These are phyloP conservation scores for Inonotus obliquus DNA, from an alignment of 1,284 basidiomycete genomes.

Conservation along the genomic window DNA sequence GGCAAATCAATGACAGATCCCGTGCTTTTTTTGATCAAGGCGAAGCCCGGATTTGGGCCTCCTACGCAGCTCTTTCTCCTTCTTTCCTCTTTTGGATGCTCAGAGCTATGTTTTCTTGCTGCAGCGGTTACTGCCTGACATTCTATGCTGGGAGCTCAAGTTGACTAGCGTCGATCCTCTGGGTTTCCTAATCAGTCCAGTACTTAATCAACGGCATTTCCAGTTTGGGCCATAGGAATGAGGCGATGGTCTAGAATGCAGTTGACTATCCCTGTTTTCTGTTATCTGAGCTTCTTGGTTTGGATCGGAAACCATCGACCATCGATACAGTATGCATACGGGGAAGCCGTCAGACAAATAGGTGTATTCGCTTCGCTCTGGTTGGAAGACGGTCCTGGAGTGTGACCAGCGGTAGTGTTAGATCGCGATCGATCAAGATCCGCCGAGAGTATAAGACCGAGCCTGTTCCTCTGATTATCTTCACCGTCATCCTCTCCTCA, in stretches of 20 bases:
- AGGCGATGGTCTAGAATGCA: background rate
- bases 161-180: background rate
- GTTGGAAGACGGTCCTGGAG: slow-evolving; percentile 6
- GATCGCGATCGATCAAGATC: slow-evolving; percentile 59
- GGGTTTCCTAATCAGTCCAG: background rate
- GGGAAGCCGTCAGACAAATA: background rate
- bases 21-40: background rate
- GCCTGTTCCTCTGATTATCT: slow-evolving; percentile 15
- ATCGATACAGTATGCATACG: slow-evolving; percentile 12
- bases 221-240: background rate
- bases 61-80: background rate
- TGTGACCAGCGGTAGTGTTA: slow-evolving; percentile 11
- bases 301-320: slow-evolving; percentile 12
- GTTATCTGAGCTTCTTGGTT: slow-evolving; percentile 4
- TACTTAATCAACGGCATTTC: background rate
- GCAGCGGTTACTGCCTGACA: background rate
- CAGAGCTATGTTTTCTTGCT: background rate
- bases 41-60: too few species aligned
- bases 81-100: background rate
- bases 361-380: slow-evolving; percentile 6
- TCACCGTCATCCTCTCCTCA: slow-evolving; percentile 10
- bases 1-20: background rate
- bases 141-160: background rate
- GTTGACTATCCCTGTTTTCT: slow-evolving; percentile 3
- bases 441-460: slow-evolving; percentile 39